A percentile compares a stretch with the other conserved stretches of the same genome.
phyloP scores from a whole-genome alignment of 345 rosid genomes.

The Salix exigua region DNA sequence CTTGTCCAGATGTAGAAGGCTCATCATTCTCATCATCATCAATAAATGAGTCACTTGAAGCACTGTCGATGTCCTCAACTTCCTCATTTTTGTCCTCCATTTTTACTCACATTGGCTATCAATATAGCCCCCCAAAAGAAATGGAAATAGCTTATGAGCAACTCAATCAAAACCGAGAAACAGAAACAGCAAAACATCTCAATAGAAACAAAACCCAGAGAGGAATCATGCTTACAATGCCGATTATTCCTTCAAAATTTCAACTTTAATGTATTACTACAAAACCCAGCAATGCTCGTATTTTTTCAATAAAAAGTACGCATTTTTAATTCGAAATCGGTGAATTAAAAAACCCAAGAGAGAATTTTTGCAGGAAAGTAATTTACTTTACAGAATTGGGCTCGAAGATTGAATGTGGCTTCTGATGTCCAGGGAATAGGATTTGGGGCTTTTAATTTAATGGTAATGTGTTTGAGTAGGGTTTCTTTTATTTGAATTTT shows the following conservation, averaged over 20 bases:
- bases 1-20: conserved; percentile 43
- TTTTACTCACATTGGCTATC: background rate
- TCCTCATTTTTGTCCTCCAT: conserved; percentile 46
- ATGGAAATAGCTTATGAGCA: background rate
- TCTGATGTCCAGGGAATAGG: background rate
- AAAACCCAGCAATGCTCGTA: background rate
- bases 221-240: background rate
- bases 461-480: background rate
- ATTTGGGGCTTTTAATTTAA: background rate
- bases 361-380: background rate
- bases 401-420: background rate
- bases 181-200: background rate
- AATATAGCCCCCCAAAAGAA: background rate
- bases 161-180: background rate
- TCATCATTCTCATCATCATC: conserved; percentile 50
- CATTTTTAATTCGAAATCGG: background rate
- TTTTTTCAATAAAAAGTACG: background rate
- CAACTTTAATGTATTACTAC: background rate
- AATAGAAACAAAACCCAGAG: background rate
- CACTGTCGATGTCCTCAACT: conserved; percentile 41
- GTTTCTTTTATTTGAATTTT: background rate
- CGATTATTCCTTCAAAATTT: background rate
- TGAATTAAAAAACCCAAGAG: background rate
- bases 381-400: background rate
- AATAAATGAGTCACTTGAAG: conserved; percentile 55